Evolutionary conservation across 495 filamentous ascomycete species (phyloP).

Genomic region (Aspergillus funiculosus): DNA sequence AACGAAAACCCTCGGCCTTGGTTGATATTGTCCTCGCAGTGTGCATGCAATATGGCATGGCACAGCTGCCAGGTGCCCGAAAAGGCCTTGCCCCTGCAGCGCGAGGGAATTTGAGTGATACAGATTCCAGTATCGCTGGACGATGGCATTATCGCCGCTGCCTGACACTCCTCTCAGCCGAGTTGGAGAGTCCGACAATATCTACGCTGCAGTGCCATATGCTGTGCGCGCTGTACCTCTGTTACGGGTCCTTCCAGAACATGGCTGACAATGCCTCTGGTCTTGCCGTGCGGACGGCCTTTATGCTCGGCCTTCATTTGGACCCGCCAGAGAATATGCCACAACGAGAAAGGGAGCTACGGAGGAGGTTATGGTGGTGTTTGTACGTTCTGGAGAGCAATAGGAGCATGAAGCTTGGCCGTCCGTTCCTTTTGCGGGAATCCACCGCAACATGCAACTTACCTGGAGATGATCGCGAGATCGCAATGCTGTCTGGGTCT

Average conservation of each 20-base stretch:
- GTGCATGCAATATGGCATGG: conserved; percentile 48
- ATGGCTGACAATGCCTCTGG: conserved; percentile 38
- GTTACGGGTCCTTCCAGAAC: conserved; percentile 44
- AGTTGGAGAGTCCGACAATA: conserved; percentile 47
- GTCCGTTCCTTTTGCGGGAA: conserved; percentile 35
- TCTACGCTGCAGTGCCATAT: conserved; percentile 49
- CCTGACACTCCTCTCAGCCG: conserved; percentile 38
- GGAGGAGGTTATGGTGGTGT: conserved; percentile 49
- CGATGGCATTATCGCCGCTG: conserved; percentile 42
- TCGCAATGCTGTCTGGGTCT: conserved; percentile 33
- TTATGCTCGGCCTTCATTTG: conserved; percentile 48
- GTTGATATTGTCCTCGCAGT: conserved; percentile 51
- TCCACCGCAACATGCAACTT: conserved; percentile 33
- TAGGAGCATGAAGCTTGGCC: conserved; percentile 47
- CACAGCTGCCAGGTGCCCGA: conserved; percentile 18
- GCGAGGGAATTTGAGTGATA: conserved; percentile 12
- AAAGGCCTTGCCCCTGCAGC: neutral
- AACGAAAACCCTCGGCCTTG: conserved; percentile 44
- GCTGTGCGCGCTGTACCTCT: conserved; percentile 41
- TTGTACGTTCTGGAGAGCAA: conserved; percentile 46
- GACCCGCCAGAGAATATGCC: conserved; percentile 39
- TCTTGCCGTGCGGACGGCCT: conserved; percentile 42
- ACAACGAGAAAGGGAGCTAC: conserved; percentile 32
- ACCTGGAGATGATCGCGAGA: conserved; percentile 33
- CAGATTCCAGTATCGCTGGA: conserved; percentile 42